Conservation (phyloP, 495 filamentous ascomycete species). For the Penicillium cataractarum region DNA sequence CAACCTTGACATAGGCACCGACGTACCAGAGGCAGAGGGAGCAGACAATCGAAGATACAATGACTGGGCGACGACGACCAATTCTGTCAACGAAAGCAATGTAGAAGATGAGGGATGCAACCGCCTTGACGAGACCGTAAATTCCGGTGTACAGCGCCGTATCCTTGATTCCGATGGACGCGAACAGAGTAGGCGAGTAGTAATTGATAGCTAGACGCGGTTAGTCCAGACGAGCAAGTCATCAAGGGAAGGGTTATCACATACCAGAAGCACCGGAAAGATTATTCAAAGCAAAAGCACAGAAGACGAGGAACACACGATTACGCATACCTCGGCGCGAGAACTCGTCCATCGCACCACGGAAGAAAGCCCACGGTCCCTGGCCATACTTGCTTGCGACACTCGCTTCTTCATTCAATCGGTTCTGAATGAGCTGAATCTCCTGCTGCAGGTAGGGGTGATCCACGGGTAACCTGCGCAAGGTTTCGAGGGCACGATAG, state of each 20-base stretch:
- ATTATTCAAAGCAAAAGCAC: slow-evolving; percentile 58
- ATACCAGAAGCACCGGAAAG: slow-evolving; percentile 58
- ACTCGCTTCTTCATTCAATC: slow-evolving; percentile 25
- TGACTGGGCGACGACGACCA: slow-evolving; percentile 61
- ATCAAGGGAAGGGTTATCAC: slow-evolving; percentile 37
- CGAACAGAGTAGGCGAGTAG: slow-evolving; percentile 56
- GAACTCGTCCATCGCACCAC: slow-evolving; percentile 30
- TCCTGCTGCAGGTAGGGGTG: slow-evolving; percentile 59
- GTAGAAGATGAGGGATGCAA: slow-evolving; percentile 56
- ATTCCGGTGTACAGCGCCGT: slow-evolving; percentile 45
- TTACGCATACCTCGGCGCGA: slow-evolving; percentile 39
- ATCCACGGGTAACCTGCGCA: slow-evolving; percentile 54
- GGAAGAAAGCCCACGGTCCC: slow-evolving; percentile 8
- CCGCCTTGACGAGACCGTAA: slow-evolving; percentile 47
- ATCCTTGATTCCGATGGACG: slow-evolving; percentile 46
- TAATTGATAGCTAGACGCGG: slow-evolving; percentile 45
- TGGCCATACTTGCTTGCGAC: slow-evolving; percentile 1
- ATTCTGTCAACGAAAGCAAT: slow-evolving; percentile 64
- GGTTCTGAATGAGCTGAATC: slow-evolving; percentile 30
- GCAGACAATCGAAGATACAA: slow-evolving; percentile 67
- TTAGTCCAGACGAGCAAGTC: slow-evolving; percentile 24
- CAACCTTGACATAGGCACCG: slow-evolving; percentile 59
- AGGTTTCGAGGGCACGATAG: slow-evolving; percentile 52
- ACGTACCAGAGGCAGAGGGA: slow-evolving; percentile 68
- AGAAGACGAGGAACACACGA: slow-evolving; percentile 39